Conservation (phyloP, 1,139 yeast species). For the Candida tetrigidarum region DNA sequence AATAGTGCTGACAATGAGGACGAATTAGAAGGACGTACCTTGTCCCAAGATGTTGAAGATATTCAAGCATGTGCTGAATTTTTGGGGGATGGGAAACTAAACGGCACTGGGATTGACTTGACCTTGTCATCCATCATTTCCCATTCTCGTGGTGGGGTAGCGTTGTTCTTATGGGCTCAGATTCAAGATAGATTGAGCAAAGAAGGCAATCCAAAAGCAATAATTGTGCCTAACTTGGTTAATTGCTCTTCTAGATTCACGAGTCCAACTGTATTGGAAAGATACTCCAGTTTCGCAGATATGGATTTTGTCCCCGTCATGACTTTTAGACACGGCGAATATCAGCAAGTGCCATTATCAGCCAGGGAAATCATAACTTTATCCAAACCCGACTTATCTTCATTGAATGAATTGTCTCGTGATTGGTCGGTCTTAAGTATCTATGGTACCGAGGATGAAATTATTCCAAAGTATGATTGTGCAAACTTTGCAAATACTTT, state of each 20-base stretch:
- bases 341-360: constrained; percentile 43
- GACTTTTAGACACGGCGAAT: constrained; percentile 53
- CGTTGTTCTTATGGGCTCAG: constrained; percentile 76
- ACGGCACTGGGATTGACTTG: constrained; percentile 43
- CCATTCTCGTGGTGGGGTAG: constrained; percentile 82
- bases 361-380: constrained; percentile 57
- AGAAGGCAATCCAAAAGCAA: constrained; percentile 29
- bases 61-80: constrained; percentile 57
- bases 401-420: constrained; percentile 44
- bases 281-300: constrained; percentile 29
- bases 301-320: constrained; percentile 22
- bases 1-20: constrained; percentile 62
- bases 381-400: constrained; percentile 52
- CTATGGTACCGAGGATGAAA: constrained; percentile 70
- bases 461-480: constrained; percentile 69
- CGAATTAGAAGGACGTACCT: constrained; percentile 52
- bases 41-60: constrained; percentile 71
- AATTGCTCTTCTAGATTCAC: constrained; percentile 73
- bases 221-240: constrained; percentile 63
- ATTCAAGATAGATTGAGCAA: constrained; percentile 38
- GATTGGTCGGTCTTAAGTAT: constrained; percentile 64
- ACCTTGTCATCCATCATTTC: constrained; percentile 61
- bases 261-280: constrained; percentile 38
- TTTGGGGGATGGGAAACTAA: constrained; percentile 36
- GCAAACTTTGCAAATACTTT: constrained; percentile 60